Conservation (phyloP, 805 yeast species). For the Wickerhamiella kurtzmanii region DNA sequence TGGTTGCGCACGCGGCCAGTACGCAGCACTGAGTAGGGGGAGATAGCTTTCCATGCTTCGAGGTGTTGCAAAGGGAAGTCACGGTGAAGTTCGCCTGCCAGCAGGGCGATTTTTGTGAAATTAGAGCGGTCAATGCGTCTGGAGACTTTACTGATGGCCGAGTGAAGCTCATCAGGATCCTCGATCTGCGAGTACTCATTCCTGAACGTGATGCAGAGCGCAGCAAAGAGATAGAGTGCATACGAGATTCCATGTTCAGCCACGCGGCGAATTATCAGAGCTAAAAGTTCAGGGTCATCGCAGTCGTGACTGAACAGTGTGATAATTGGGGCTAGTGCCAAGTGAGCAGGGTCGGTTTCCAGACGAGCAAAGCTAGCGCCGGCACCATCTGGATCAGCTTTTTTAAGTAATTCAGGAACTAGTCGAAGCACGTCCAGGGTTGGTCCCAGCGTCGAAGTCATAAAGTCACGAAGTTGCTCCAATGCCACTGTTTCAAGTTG, state of each 20-base stretch:
- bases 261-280: conserved; percentile 56
- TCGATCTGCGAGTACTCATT: conserved; percentile 21
- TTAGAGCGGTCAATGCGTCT: conserved; percentile 10
- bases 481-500: conserved; percentile 29
- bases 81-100: conserved; percentile 12
- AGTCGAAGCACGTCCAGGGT: conserved; percentile 52
- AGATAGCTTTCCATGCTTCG: conserved; percentile 19
- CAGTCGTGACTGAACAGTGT: conserved; percentile 70
- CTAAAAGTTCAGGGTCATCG: conserved; percentile 34
- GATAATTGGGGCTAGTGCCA: conserved; percentile 61
- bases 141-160: conserved; percentile 25
- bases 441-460: conserved; percentile 57
- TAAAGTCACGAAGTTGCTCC: conserved; percentile 63
- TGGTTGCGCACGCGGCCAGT: conserved; percentile 16
- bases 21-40: conserved; percentile 26
- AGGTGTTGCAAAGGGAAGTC: conserved; percentile 15
- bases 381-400: conserved; percentile 35
- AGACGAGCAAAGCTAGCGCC: conserved; percentile 16
- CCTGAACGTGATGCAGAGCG: conserved; percentile 23
- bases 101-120: conserved; percentile 13
- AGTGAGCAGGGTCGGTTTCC: conserved; percentile 41
- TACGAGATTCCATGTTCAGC: conserved; percentile 42
- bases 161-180: conserved; percentile 32
- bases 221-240: conserved; percentile 47
- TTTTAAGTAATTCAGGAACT: conserved; percentile 47